A percentile compares a stretch with the other conserved stretches of the same genome.
Conservation (phyloP, 179 eudicot genomes). For the Patellifolia procumbens region DNA sequence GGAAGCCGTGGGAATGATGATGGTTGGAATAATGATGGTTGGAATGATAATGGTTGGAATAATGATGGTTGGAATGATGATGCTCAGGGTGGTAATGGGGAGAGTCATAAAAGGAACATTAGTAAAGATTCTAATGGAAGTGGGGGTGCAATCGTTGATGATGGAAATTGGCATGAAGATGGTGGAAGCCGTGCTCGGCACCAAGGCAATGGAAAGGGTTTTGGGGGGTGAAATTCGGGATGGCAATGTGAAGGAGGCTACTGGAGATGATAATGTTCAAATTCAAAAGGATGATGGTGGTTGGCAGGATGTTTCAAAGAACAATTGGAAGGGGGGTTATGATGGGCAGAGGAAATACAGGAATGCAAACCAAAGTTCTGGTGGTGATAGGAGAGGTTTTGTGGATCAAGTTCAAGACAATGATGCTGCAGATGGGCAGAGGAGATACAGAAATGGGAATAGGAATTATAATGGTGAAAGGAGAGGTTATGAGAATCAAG, state of each 20-base stretch:
- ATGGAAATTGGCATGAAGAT: conserved; percentile 21
- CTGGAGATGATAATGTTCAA: conserved; percentile 7
- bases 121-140: conserved; percentile 14
- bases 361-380: no score
- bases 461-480: no score
- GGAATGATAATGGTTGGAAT: conserved; percentile 14
- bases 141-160: neutral
- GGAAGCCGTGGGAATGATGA: no score
- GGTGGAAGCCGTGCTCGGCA: neutral
- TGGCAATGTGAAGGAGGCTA: conserved; percentile 8
- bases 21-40: no score
- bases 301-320: conserved; percentile 11
- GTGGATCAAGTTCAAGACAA: no score
- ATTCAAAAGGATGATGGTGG: neutral
- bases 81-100: conserved; percentile 1
- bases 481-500: no score
- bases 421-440: no score
- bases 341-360: neutral
- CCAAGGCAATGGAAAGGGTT: neutral
- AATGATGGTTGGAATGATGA: conserved; percentile 10
- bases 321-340: neutral
- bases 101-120: conserved; percentile 10
- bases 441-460: no score
- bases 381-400: no score
- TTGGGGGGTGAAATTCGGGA: neutral